Base-by-base conservation (phyloP, 305 asterid species). In the Fraxinus sp. region DNA sequence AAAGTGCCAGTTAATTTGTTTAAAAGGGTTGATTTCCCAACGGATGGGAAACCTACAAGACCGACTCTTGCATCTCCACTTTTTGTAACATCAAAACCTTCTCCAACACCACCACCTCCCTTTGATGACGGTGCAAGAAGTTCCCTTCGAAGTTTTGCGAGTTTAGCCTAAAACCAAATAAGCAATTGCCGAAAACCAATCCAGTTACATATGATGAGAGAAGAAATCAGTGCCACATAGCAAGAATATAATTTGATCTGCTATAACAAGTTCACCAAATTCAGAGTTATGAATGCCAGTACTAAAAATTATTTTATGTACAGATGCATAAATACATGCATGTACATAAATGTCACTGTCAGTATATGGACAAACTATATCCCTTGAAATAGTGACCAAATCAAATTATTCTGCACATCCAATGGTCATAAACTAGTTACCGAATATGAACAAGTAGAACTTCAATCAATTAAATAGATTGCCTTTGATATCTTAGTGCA, bases 101-200 rank as follows among this genome's bases (percentile, higher is more conserved):
- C 98, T 82, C 99, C 98, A 78, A 97, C 97, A 83, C 98, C 99
- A 85, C 93, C 99, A 71, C 97, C 99, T 79, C 99, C 99, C 87
- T 96, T 96, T 7, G 99, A 84, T 26, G 97, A 20, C 43, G 99
- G 99, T 22, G 94, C 79, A 77, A 96, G 96, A 86, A 96, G 93
- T 81, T 96, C 98, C 87, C 99, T 89, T 62, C 99, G 92, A 77
- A 96, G 98, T 89, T 96, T 96, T 35, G 99, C 99, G 77, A 96
- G 95, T 83, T 96, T 96, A 39, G 99, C 99, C 99, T 93, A 78
- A 28, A 43, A 85, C 74, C 64, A 86, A 55, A 80, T 68, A 35
- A 82, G 68, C 49, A 79, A 55, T 83, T 52, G n/a, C 78, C 55
- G 32, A 77, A 80, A n/a, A 66, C 55, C 36, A 77, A 79, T 46